Evolutionary conservation across 2,329 filamentous ascomycete genomes (phyloP).

Genomic region (Aphanocladium album): DNA sequence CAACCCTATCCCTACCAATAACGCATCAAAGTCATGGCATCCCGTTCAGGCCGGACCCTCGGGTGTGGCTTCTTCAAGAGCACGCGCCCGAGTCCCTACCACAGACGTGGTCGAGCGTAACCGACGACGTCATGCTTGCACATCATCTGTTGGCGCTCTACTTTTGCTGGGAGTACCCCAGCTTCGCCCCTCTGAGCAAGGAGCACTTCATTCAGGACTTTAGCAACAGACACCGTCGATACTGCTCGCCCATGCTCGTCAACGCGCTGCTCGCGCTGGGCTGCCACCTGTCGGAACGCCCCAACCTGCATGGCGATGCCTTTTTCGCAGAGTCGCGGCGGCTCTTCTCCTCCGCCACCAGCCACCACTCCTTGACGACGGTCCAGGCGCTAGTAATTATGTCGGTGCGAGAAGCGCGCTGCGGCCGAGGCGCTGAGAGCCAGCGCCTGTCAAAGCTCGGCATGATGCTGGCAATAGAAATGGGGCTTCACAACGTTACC

Average conservation of each 20-base stretch:
- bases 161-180: conserved; percentile 72
- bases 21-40: too few species aligned
- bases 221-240: conserved; percentile 51
- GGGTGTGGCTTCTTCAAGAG: too few species aligned
- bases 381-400: conserved; percentile 72
- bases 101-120: conserved; percentile 61
- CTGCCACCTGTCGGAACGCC: conserved; percentile 63
- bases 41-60: too few species aligned
- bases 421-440: too few species aligned
- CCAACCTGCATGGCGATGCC: conserved; percentile 63
- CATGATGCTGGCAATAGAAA: conserved; percentile 67
- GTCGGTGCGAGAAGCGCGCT: conserved; percentile 68
- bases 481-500: conserved; percentile 59
- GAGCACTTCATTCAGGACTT: conserved; percentile 66
- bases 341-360: conserved; percentile 50
- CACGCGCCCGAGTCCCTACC: too few species aligned
- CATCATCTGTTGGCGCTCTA: conserved; percentile 61
- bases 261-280: conserved; percentile 61
- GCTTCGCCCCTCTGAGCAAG: conserved; percentile 66
- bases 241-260: conserved; percentile 62
- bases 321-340: conserved; percentile 67
- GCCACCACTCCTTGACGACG: conserved; percentile 61
- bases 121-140: conserved; percentile 51
- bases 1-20: too few species aligned
- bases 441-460: conserved; percentile 69